Percentiles rank a stretch among this genome's conserved stretches.
phyloP scores from a whole-genome alignment of 108 stramenopile species.

The Mediolabrus comicus region DNA sequence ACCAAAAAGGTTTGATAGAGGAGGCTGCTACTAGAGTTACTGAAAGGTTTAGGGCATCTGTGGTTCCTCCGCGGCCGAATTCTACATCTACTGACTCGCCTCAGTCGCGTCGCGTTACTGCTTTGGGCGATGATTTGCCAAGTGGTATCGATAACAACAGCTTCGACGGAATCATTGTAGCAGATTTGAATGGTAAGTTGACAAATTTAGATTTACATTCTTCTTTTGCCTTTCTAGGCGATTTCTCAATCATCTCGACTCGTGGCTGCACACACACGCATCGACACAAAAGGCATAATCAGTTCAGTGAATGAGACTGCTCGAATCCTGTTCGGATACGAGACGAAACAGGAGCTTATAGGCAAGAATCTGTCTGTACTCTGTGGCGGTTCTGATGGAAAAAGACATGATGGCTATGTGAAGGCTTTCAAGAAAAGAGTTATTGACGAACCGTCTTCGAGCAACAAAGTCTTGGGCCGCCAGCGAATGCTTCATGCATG shows the following conservation, averaged over 20 bases:
- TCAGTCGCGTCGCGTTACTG: not conserved
- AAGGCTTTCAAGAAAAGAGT: conserved; percentile 1
- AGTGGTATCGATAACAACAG: not conserved
- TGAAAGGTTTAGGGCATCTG: not conserved
- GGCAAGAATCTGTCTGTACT: conserved; percentile 9
- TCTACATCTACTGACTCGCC: not conserved
- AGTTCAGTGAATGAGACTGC: conserved; percentile 10
- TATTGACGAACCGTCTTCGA: not conserved
- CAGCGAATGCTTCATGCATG: conserved; percentile 9
- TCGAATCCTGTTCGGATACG: not conserved
- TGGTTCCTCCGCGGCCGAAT: not conserved
- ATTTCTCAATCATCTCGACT: no score
- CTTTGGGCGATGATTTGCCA: not conserved
- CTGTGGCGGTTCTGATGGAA: conserved; percentile 7
- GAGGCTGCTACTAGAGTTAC: conserved; percentile 5
- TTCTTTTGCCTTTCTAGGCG: no score
- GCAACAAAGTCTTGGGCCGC: conserved; percentile 4
- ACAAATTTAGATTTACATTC: no score
- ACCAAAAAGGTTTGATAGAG: conserved; percentile 3
- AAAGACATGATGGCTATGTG: conserved; percentile 9
- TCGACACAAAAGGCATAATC: no score
- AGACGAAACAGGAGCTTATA: conserved; percentile 3
- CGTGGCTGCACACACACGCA: no score
- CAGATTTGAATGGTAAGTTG: conserved; percentile 17
- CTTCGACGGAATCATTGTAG: conserved; percentile 15